Conservation (phyloP, 495 filamentous ascomycete species). For the Penicillium lividum region DNA sequence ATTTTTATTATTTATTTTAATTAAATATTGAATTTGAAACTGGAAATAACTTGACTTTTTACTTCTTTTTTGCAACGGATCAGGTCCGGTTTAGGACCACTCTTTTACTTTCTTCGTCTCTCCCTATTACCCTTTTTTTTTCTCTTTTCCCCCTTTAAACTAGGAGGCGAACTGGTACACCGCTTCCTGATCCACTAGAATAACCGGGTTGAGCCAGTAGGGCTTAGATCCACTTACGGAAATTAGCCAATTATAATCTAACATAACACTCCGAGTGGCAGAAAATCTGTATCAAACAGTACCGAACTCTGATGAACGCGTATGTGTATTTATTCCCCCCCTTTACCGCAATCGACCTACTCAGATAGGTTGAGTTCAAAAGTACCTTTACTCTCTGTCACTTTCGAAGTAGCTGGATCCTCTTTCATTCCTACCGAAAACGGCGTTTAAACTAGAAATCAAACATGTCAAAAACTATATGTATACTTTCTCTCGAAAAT, state of each 20-base stretch:
- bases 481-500: background rate
- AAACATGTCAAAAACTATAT: too few relatives aligned
- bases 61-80: background rate
- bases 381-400: background rate
- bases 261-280: background rate
- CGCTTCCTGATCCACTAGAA: constrained; percentile 10
- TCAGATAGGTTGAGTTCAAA: background rate
- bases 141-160: background rate
- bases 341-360: background rate
- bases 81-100: background rate
- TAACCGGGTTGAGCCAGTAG: background rate
- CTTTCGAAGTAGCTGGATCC: background rate
- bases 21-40: background rate
- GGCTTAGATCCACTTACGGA: background rate
- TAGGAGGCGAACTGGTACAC: constrained; percentile 7
- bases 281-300: constrained; percentile 5
- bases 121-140: background rate
- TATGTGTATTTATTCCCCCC: constrained; percentile 1
- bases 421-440: background rate
- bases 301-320: constrained; percentile 21
- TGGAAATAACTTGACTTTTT: background rate
- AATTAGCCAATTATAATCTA: background rate
- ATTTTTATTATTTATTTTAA: background rate
- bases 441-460: background rate
- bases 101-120: constrained; percentile 2